Evolutionary conservation across 495 filamentous ascomycete species (phyloP).

Genomic region (Aspergillus sparsus): DNA sequence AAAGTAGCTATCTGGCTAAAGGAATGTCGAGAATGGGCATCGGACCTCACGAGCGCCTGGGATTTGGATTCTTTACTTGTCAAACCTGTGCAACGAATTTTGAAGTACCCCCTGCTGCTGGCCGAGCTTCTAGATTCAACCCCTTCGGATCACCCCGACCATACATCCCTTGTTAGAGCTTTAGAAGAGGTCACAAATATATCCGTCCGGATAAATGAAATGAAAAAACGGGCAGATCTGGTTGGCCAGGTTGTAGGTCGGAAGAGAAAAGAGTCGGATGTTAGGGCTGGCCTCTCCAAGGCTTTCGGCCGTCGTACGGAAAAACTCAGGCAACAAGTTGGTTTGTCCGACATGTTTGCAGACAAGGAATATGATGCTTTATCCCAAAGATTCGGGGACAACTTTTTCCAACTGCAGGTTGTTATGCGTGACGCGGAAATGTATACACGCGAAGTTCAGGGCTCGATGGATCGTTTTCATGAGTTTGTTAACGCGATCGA

Average conservation of each 20-base stretch:
- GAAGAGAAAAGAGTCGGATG: slow-evolving; percentile 89
- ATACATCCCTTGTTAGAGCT: slow-evolving; percentile 62
- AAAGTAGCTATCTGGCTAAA: slow-evolving; percentile 87
- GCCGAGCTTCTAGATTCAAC: slow-evolving; percentile 76
- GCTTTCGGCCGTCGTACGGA: slow-evolving; percentile 84
- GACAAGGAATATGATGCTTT: slow-evolving; percentile 77
- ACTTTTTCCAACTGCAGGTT: slow-evolving; percentile 86
- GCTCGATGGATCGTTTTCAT: slow-evolving; percentile 71
- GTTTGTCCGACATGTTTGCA: slow-evolving; percentile 64
- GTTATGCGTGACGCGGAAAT: slow-evolving; percentile 86
- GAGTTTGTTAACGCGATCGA: slow-evolving; percentile 72
- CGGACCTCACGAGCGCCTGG: slow-evolving; percentile 90
- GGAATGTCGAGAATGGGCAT: slow-evolving; percentile 84
- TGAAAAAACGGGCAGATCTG: slow-evolving; percentile 87
- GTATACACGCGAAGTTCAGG: slow-evolving; percentile 72
- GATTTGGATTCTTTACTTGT: slow-evolving; percentile 90
- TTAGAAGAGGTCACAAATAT: slow-evolving; percentile 65
- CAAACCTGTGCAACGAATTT: slow-evolving; percentile 89
- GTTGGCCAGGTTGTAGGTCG: slow-evolving; percentile 83
- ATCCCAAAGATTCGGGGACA: slow-evolving; percentile 77
- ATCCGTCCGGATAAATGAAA: slow-evolving; percentile 83
- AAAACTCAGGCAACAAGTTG: slow-evolving; percentile 69
- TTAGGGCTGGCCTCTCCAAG: slow-evolving; percentile 77
- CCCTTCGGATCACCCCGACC: slow-evolving; percentile 79
- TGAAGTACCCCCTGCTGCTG: slow-evolving; percentile 88